Evolutionary conservation across 306 rosid genomes (phyloP), one percentile per base, ranked within the genome.

Genomic region (Hippophae rhamnoides): DNA sequence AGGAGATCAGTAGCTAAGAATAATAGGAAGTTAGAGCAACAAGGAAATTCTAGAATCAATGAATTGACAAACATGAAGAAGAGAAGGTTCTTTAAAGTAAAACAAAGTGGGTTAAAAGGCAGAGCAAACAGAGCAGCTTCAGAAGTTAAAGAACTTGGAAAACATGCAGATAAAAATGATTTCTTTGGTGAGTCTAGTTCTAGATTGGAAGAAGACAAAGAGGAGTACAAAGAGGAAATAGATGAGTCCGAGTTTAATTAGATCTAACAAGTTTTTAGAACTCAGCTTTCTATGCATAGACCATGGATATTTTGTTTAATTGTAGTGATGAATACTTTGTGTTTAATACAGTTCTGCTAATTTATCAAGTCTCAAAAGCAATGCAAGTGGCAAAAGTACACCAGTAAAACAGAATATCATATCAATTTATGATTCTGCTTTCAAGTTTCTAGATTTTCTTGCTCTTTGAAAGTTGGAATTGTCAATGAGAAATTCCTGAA

Each of bases 191-290:
- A 78, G 27, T 48, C 78, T 9, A 76, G 57, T 5, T 49, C 69
- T 3, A 61, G 54, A 18, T 65, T 44, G 57, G 75, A 69, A 61
- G 81, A 66, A 51, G 81, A 81, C 31, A 69, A 61, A 61, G 68
- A 71, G 41, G 82, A 75, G 52, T 71, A 86, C 76, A 72, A 51
- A 52, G 82, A 79, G 65, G 86, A 86, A 53, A 58, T 67, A 18
- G 79, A 79, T 6, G 82, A 78, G 62, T 67, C 81, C 5, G 81
- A 82, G 58, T 81, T 78, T 52, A 80, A 55, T 54, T 23, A 13
- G 50, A 49, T 52, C 12, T 18, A 25, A 8, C 41, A 27, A 14
- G 47, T 41, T 57, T 1, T 7, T 18, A 12, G 5, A 26, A 43
- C 13, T 45, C 9, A 2, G 44, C 23, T 54, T 65, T 48, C 10